phyloP scores from a whole-genome alignment of 2,329 filamentous ascomycete species.

The Coniochaeta prunicola region DNA sequence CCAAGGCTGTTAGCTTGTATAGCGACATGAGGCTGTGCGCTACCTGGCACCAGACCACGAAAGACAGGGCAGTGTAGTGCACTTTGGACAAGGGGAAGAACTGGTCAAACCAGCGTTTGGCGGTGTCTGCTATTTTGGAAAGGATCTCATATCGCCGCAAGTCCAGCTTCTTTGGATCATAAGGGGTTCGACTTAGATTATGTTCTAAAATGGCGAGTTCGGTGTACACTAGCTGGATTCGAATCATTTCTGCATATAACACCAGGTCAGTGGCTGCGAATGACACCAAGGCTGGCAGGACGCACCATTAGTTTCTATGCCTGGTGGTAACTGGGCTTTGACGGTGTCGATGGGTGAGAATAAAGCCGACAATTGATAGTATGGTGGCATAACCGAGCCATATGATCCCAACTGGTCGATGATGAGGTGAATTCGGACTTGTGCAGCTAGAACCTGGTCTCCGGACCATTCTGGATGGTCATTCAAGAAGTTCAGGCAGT shows the following conservation, averaged over 20 bases:
- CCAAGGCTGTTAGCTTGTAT: conserved; percentile 22
- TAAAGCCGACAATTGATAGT: conserved; percentile 15
- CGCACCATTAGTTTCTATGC: conserved; percentile 15
- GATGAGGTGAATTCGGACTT: conserved; percentile 32
- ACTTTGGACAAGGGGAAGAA: conserved; percentile 21
- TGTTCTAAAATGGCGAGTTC: conserved; percentile 30
- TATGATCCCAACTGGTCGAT: conserved; percentile 24
- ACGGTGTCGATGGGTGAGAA: conserved; percentile 16
- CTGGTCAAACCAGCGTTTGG: conserved; percentile 24
- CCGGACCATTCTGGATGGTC: conserved; percentile 36
- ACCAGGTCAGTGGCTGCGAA: conserved; percentile 1
- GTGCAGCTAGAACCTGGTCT: conserved; percentile 40
- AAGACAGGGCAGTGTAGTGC: conserved; percentile 23
- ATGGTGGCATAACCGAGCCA: conserved; percentile 11
- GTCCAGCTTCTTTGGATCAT: conserved; percentile 11
- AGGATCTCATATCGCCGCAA: conserved; percentile 19
- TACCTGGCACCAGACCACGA: conserved; percentile 25
- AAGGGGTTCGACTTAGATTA: conserved; percentile 12
- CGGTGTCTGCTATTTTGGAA: conserved; percentile 18
- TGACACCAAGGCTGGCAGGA: neutral
- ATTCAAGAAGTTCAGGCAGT: conserved; percentile 40
- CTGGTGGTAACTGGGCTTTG: conserved; percentile 14
- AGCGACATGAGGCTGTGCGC: conserved; percentile 24
- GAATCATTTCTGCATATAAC: conserved; percentile 25
- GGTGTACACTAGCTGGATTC: conserved; percentile 24